phyloP scores from a whole-genome alignment of 495 filamentous ascomycete genomes.

The Hyphodiscus hymeniophilus region DNA sequence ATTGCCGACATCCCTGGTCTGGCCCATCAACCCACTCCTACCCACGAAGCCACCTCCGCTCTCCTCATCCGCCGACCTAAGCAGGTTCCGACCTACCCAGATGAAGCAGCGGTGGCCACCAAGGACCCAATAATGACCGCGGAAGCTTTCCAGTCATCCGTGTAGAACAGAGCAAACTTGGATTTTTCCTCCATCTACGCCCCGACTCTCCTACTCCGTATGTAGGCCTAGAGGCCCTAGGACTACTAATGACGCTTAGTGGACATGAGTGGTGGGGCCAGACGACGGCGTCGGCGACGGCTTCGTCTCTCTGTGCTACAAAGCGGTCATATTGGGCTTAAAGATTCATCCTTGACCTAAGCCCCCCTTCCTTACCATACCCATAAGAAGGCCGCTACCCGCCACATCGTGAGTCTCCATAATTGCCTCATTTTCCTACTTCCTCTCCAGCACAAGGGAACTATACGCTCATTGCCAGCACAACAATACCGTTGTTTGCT shows the following conservation, averaged over 20 bases:
- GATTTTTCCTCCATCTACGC: constrained; percentile 9
- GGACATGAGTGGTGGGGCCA: constrained; percentile 2
- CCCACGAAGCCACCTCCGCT: no score
- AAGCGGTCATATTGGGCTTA: constrained; percentile 4
- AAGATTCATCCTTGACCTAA: background rate
- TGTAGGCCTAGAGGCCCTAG: no score
- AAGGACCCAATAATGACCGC: background rate
- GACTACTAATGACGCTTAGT: no score
- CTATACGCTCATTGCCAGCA: no score
- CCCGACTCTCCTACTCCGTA: no score
- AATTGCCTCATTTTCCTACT: constrained; percentile 20
- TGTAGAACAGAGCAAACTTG: background rate
- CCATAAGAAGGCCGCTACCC: constrained; percentile 11
- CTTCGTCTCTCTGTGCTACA: background rate
- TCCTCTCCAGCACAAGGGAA: background rate
- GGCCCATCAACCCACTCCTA: no score
- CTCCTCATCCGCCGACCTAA: no score
- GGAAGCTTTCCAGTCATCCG: background rate
- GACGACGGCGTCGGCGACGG: no score
- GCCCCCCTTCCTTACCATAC: background rate
- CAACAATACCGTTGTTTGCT: background rate
- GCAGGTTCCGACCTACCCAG: background rate
- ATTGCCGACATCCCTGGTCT: no score
- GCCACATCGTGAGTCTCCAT: constrained; percentile 18
- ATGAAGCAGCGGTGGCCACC: background rate